phyloP scores from a whole-genome alignment of 202 grass and related monocot genomes.

The Thinopyrum obtusiflorum region DNA sequence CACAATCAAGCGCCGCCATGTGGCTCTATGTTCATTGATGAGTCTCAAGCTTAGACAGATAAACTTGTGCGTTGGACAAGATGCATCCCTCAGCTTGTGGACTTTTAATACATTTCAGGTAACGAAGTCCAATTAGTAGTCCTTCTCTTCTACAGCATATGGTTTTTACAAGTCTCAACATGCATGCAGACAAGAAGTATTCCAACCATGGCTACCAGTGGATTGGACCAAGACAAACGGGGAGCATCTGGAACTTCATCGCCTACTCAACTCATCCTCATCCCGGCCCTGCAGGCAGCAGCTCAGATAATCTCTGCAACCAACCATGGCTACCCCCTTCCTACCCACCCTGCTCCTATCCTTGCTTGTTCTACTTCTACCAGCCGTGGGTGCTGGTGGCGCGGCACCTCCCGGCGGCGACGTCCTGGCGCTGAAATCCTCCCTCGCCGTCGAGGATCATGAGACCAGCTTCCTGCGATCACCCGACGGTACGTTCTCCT shows the following conservation, averaged over 20 bases:
- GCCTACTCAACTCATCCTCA: not conserved
- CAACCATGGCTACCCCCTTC: conserved; percentile 34
- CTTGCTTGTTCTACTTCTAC: conserved; percentile 15
- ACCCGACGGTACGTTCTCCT: conserved; percentile 47
- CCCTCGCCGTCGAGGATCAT: conserved; percentile 31
- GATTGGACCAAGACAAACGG: conserved; percentile 17
- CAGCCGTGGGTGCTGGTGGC: not conserved
- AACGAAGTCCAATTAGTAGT: not conserved
- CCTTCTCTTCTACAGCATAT: not conserved
- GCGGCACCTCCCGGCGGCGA: not conserved
- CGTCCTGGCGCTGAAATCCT: conserved; percentile 20
- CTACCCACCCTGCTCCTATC: conserved; percentile 9
- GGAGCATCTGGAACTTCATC: conserved; percentile 7
- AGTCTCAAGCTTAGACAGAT: not conserved
- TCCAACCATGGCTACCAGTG: not conserved
- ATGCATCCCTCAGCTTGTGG: conserved; percentile 7
- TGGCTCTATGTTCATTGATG: not conserved
- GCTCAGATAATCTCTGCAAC: conserved; percentile 10
- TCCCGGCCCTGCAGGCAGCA: not conserved
- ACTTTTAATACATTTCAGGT: not conserved
- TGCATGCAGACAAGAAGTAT: conserved; percentile 11
- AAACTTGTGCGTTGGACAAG: not conserved
- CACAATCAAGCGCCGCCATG: not conserved
- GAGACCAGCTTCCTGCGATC: conserved; percentile 42
- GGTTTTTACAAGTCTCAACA: not conserved